These are phyloP conservation scores for Thecaphora thlaspeos DNA, from an alignment of 1,284 basidiomycete species.

Conservation along the genomic window DNA sequence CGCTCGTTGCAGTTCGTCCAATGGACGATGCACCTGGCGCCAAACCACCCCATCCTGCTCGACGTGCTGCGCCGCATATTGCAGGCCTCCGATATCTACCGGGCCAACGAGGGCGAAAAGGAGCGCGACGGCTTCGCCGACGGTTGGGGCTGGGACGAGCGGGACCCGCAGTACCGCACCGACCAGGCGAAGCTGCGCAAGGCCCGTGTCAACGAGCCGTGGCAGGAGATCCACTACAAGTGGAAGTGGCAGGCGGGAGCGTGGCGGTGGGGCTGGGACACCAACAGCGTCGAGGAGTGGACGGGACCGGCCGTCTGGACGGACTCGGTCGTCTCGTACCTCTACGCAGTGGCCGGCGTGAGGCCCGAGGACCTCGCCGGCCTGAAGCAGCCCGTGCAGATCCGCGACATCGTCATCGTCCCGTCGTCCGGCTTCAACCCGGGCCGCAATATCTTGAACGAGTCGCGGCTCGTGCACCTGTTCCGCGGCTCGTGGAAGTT, in stretches of 20 bases:
- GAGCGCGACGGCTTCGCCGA: constrained; percentile 18
- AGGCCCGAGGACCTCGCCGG: constrained; percentile 24
- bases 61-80: constrained; percentile 27
- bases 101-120: constrained; percentile 14
- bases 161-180: constrained; percentile 4
- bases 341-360: constrained; percentile 28
- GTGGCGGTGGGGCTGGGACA: constrained; percentile 34
- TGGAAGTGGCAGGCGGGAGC: constrained; percentile 36
- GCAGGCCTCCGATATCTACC: constrained; percentile 23
- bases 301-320: constrained; percentile 35
- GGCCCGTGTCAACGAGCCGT: constrained; percentile 10
- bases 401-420: constrained; percentile 28
- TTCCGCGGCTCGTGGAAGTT: constrained; percentile 36
- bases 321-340: constrained; percentile 28
- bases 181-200: constrained; percentile 13
- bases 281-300: constrained; percentile 30
- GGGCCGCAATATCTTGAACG: constrained; percentile 2
- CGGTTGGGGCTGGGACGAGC: constrained; percentile 32
- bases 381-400: constrained; percentile 28
- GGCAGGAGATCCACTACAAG: constrained; percentile 18
- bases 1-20: constrained; percentile 31
- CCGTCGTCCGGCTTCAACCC: constrained; percentile 30
- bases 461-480: constrained; percentile 24
- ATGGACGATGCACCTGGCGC: constrained; percentile 32
- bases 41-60: constrained; percentile 32